Percentiles rank a stretch among this genome's conserved stretches.
Evolutionary conservation across 225 moss, liverwort and hornwort species (phyloP).

Genomic region (Marchantia paleacea): DNA sequence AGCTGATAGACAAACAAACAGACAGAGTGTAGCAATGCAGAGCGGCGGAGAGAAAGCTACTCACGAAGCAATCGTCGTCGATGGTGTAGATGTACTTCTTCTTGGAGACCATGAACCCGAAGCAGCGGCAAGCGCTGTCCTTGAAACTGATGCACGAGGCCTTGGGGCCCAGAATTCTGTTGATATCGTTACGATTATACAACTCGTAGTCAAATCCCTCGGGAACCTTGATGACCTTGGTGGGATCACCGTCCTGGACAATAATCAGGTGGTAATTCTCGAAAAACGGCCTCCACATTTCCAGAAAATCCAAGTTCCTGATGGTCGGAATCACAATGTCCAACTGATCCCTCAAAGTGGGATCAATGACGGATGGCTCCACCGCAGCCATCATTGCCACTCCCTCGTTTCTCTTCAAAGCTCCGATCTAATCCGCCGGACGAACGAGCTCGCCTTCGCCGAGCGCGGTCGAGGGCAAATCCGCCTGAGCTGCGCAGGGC

Average conservation of each 20-base stretch:
- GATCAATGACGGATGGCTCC: slow-evolving; percentile 26
- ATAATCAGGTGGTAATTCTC: slow-evolving; percentile 59
- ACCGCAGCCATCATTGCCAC: slow-evolving; percentile 32
- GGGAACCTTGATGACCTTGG: slow-evolving; percentile 53
- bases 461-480: not conserved
- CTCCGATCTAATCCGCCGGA: not conserved
- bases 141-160: slow-evolving; percentile 62
- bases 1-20: too few relatives aligned
- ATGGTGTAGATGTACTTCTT: slow-evolving; percentile 64
- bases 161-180: slow-evolving; percentile 57
- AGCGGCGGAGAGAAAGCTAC: slow-evolving; percentile 9
- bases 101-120: slow-evolving; percentile 65
- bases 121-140: slow-evolving; percentile 62
- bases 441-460: not conserved
- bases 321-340: slow-evolving; percentile 64
- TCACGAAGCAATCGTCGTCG: slow-evolving; percentile 64
- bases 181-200: slow-evolving; percentile 64
- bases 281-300: slow-evolving; percentile 61
- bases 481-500: not conserved
- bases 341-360: slow-evolving; percentile 40
- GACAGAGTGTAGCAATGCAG: too few relatives aligned
- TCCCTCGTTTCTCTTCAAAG: not conserved
- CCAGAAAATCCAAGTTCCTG: slow-evolving; percentile 55
- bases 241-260: slow-evolving; percentile 61
- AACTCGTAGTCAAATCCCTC: slow-evolving; percentile 61